Evolutionary conservation across 1,139 yeast genomes (phyloP), one percentile per base, ranked within the genome.

Genomic region (Lodderomyces elongisporus): DNA sequence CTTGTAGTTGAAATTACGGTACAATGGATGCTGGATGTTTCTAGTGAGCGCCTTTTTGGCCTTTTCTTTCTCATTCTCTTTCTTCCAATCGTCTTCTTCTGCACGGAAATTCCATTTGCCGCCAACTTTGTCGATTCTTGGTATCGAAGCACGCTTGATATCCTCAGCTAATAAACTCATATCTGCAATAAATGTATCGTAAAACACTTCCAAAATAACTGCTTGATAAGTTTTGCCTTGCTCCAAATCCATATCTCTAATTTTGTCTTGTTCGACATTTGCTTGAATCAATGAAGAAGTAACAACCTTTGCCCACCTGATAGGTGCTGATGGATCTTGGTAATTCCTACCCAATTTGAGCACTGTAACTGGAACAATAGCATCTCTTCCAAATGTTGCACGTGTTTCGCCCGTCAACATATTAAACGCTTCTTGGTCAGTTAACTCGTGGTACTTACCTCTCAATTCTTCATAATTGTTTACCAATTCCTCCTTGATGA

Each of bases 21-120:
- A 91, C 52, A 84, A 74, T 28, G 96, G 95, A 64, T 91, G 99
- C 54, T 88, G 93, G 47, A 91, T 76, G 44, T 85, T 83, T 53
- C 95, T 72, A n/a, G 68, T 60, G 43, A 62, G 66, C 9, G 73
- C 69, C 33, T 60, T 56, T 50, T 82, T 65, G 43, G 77, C 77
- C 45, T 79, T 70, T 54, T 73, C 77, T 38, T 72, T 74, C 23
- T 77, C 75, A 38, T 65, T 61, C 48, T 81, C 89, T 31, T 60
- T 65, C 34, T 66, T 73, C 22, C 63, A 57, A 54, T 91, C 97
- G 14, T 60, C 66, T 35, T 70, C 71, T 58, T 91, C 97, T 22
- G 88, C 85, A 13, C 66, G 78, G 42, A 77, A 68, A 52, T 91
- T 88, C 99, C 99, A 91, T 46, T 81, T 74, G 14, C 73, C 70